These are phyloP conservation scores for Rosa rugosa DNA, from an alignment of 306 rosid species.

Conservation along the genomic window DNA sequence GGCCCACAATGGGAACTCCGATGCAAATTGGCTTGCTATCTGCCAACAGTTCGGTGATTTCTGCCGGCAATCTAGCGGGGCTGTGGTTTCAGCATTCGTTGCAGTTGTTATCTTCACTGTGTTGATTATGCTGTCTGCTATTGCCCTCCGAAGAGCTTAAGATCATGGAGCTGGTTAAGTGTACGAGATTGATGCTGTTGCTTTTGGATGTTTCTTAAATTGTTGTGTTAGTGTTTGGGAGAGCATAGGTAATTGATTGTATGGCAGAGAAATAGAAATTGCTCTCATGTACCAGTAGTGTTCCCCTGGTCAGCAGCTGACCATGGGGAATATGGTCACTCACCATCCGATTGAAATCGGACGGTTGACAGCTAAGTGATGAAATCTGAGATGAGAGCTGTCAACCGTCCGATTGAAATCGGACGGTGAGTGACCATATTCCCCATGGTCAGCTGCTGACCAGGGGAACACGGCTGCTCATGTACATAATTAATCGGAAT, in stretches of 20 bases:
- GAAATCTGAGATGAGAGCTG: too few relatives aligned
- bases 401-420: too few relatives aligned
- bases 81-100: slow-evolving; percentile 50
- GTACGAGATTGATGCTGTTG: not conserved
- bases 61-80: slow-evolving; percentile 51
- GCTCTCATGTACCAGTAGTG: too few relatives aligned
- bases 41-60: slow-evolving; percentile 63
- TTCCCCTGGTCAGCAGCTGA: too few relatives aligned
- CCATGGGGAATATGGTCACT: too few relatives aligned
- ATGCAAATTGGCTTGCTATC: slow-evolving; percentile 62
- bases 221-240: not conserved
- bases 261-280: not conserved
- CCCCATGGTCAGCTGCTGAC: too few relatives aligned
- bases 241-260: not conserved
- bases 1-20: slow-evolving; percentile 60
- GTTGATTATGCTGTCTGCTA: slow-evolving; percentile 50
- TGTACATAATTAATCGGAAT: too few relatives aligned
- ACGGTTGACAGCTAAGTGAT: too few relatives aligned
- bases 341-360: too few relatives aligned
- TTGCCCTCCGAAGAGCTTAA: slow-evolving; percentile 39
- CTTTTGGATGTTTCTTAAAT: not conserved
- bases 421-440: too few relatives aligned
- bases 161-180: not conserved
- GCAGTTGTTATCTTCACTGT: slow-evolving; percentile 37
- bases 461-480: too few relatives aligned